Base-by-base conservation (phyloP, 192 early-diverging fungal genomes). In the Coemansia biformis region DNA sequence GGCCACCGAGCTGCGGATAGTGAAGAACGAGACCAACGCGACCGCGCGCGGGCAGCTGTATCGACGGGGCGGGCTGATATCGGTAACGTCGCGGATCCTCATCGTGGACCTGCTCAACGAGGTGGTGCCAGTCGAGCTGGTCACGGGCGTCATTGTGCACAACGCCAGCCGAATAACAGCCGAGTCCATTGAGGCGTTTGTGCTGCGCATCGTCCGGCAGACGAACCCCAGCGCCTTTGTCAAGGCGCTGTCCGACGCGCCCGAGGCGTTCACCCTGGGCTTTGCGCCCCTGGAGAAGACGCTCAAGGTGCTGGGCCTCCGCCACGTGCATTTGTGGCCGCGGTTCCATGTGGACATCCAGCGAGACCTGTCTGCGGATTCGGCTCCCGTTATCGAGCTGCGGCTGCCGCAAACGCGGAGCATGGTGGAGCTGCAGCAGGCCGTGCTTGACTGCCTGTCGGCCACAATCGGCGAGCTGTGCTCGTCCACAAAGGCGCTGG, bases 221-320 rank as follows among this genome's bases (percentile, higher is more conserved):
- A 66, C 81, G 10, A 97, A 97, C 70, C 75, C 83, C 37, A 51
- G 79, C 37, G 87, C 86, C 4, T 98, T 96, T 45, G 90, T 98
- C 62, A 93, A 94, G 57, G 96, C 92, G 0, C 86, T 98, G 40
- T 90, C 90, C 30, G 92, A 96, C 46, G 66, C 78, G 15, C 91
- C 94, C 8, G 88, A 91, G 46, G 45, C 80, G 0, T 88, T 98
- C 50, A 78, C 80, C 1, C 47, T 77, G 46, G 91, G 92, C 18
- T 86, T 95, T 51, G 83, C 86, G 40, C 92, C 92, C 17, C 59
- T 97, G 8, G 91, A 96, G 48, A 88, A 87, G 65, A 83, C 81
- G 8, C 66, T 98, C 45, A 88, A 88, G 57, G 76, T 77, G 6
- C 79, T 98, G 5, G 83, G 83, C 12, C 50, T 95, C 22, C 69